Evolutionary conservation across 1,284 basidiomycete genomes (phyloP).

Genomic region (Mycosarcoma maydis): DNA sequence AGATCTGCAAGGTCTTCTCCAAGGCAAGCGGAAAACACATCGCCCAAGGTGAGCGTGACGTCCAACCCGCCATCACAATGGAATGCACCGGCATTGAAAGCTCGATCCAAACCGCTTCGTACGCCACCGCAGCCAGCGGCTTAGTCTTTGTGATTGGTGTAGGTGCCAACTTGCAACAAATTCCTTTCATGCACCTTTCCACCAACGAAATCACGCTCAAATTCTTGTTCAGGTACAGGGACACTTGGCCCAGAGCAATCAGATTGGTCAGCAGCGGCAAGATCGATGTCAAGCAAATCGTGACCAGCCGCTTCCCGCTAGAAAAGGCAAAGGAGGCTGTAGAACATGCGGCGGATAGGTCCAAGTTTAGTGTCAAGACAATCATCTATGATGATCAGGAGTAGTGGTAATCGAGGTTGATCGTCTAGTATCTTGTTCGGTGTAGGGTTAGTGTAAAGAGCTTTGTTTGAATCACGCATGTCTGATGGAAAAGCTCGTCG

Average conservation of each 20-base stretch:
- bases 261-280: constrained; percentile 80
- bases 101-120: constrained; percentile 78
- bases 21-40: constrained; percentile 40
- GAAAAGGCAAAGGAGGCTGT: constrained; percentile 81
- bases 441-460: too few relatives aligned
- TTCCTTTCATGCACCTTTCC: constrained; percentile 70
- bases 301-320: constrained; percentile 84
- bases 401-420: constrained; percentile 1
- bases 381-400: constrained; percentile 57
- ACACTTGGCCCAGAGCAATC: constrained; percentile 81
- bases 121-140: constrained; percentile 69
- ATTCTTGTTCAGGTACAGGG: constrained; percentile 68
- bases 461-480: too few relatives aligned
- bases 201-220: constrained; percentile 72
- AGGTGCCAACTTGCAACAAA: constrained; percentile 65
- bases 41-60: constrained; percentile 32
- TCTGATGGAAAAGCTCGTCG: too few relatives aligned
- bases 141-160: constrained; percentile 72
- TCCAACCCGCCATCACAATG: constrained; percentile 67
- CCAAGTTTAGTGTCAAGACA: constrained; percentile 58
- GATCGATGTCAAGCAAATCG: constrained; percentile 85
- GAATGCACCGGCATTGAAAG: constrained; percentile 90
- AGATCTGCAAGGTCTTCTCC: constrained; percentile 57
- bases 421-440: background rate
- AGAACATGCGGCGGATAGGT: constrained; percentile 78